These are phyloP conservation scores for Monosporascus sp. DNA, from an alignment of 2,329 filamentous ascomycete species.

Conservation along the genomic window DNA sequence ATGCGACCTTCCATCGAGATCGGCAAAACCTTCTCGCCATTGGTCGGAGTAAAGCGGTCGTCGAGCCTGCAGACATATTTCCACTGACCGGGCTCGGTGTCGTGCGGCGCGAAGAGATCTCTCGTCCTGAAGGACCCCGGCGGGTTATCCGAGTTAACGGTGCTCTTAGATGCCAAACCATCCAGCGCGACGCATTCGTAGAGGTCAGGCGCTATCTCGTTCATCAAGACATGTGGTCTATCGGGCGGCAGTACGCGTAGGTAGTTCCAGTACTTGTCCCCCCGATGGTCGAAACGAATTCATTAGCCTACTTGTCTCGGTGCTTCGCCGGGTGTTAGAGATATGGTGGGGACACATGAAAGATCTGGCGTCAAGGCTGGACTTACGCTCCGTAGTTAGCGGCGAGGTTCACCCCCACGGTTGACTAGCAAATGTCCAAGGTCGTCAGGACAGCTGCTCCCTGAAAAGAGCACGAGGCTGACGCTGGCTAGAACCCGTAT, in stretches of 20 bases:
- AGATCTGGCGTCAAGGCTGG: neutral
- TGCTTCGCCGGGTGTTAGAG: slow-evolving; percentile 28
- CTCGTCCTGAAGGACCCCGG: slow-evolving; percentile 39
- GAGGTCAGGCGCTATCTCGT: slow-evolving; percentile 26
- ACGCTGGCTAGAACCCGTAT: slow-evolving; percentile 36
- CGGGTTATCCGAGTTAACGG: slow-evolving; percentile 36
- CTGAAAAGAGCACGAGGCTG: slow-evolving; percentile 44
- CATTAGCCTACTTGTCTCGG: slow-evolving; percentile 53
- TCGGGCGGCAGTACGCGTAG: slow-evolving; percentile 36
- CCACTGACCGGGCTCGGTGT: slow-evolving; percentile 35
- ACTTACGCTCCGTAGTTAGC: slow-evolving; percentile 45
- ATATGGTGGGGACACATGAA: neutral
- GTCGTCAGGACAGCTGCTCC: slow-evolving; percentile 48
- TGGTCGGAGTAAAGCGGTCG: slow-evolving; percentile 39
- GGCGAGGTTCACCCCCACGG: slow-evolving; percentile 42
- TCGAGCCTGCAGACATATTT: slow-evolving; percentile 41
- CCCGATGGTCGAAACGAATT: slow-evolving; percentile 44
- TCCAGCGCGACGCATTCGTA: slow-evolving; percentile 28
- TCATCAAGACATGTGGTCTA: slow-evolving; percentile 34
- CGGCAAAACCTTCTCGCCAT: slow-evolving; percentile 44
- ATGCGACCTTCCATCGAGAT: slow-evolving; percentile 47
- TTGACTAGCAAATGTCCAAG: slow-evolving; percentile 43
- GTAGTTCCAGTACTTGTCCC: slow-evolving; percentile 52
- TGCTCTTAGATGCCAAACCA: slow-evolving; percentile 26
- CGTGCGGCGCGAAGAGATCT: slow-evolving; percentile 39